Base-by-base conservation (phyloP, 495 filamentous ascomycete genomes). In the Sporormia fimetaria region DNA sequence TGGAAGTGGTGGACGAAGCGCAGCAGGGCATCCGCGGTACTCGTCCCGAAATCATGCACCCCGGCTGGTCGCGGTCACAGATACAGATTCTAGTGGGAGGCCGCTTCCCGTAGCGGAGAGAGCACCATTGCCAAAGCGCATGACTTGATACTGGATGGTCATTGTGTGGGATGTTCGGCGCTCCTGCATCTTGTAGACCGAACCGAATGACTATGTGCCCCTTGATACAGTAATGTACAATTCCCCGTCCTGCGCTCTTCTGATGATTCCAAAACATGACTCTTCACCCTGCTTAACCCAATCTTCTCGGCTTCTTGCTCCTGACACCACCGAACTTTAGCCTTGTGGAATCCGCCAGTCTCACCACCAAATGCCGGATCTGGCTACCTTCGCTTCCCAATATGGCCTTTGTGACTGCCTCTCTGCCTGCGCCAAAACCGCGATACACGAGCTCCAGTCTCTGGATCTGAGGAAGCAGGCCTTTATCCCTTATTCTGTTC, bases 271-370 rank as follows among this genome's bases (percentile, higher is more conserved):
- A 24, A 30, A 16, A 20, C 9, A 25, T 31, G 21, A 6, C 29
- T 29, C 6, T 21, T 15, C 2, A 21, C 6, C 22, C 26, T 16
- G 22, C 38, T 57, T 68, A 87, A 67, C 51, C 51, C 66, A 95
- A 64, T 67, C 90, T 77, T 58, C 86, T 86, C 26, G 74, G 74
- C 54, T 74, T 81, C 57, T 66, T 68, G 67, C 83, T 85, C 61
- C 87, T 81, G 44, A 84, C 86, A 55, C 90, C 92, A 64, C 92
- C 90, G 66, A 95, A 93, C 65, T 96, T 98, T 57, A 96, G 57
- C 55, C 82, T 78, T 32, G 86, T 94, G 23, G 71, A 62, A 68
- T 98, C 90, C 16, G 78, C 71, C 25, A 96, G 83, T 52, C 75
- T 75, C 35, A 67, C 64, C 44, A 96, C 74, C 64, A 76, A 73